Conservation (phyloP, 2,329 filamentous ascomycete species). For the Madurella fahalii region DNA sequence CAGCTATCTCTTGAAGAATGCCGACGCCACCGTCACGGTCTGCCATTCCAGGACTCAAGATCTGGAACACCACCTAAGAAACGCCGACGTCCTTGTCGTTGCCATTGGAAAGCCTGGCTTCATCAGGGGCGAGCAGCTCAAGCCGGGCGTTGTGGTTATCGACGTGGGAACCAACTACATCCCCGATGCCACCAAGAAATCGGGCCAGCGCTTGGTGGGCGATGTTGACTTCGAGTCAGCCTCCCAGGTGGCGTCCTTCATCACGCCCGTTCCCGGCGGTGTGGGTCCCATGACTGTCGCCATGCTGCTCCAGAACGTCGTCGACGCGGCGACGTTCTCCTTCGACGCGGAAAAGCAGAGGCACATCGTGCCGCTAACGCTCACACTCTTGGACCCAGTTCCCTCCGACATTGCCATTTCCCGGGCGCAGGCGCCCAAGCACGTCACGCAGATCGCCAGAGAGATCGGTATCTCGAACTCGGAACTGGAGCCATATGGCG, state of each 20-base stretch:
- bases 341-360: conserved; percentile 80
- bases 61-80: conserved; percentile 69
- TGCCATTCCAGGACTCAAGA: conserved; percentile 86
- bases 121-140: conserved; percentile 93
- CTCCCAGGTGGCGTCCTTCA: conserved; percentile 78
- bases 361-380: conserved; percentile 73
- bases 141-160: conserved; percentile 90
- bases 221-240: conserved; percentile 92
- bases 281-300: conserved; percentile 99
- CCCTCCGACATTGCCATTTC: conserved; percentile 97
- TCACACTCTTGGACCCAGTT: conserved; percentile 75
- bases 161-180: conserved; percentile 98
- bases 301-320: conserved; percentile 94
- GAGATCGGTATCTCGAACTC: conserved; percentile 85
- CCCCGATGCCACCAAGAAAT: conserved; percentile 83
- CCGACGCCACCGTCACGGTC: conserved; percentile 92
- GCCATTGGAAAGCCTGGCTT: conserved; percentile 86
- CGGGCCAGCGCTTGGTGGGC: conserved; percentile 84
- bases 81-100: conserved; percentile 84
- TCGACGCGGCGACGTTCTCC: conserved; percentile 75
- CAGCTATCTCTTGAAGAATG: conserved; percentile 91
- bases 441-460: conserved; percentile 75
- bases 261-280: conserved; percentile 93
- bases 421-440: conserved; percentile 83
- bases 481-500: conserved; percentile 90